Evolutionary conservation across 176 grass and related monocot genomes (phyloP).

Genomic region (Cenchrus purpureus): DNA sequence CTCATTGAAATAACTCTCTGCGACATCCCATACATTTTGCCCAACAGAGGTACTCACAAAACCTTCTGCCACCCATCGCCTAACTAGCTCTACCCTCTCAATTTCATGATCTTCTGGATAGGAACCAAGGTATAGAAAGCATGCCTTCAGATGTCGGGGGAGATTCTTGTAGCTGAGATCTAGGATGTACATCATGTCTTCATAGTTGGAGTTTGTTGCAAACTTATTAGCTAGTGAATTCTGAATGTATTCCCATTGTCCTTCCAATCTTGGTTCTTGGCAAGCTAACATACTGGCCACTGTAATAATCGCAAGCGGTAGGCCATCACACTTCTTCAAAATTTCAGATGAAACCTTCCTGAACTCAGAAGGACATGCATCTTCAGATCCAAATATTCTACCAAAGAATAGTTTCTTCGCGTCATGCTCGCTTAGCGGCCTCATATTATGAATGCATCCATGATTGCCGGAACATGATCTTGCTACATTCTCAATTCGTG

Average conservation of each 20-base stretch:
- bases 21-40: constrained; percentile 15
- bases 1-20: constrained; percentile 30
- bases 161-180: constrained; percentile 43
- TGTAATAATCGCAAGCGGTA: constrained; percentile 20
- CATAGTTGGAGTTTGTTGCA: neutral
- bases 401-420: constrained; percentile 9
- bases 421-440: neutral
- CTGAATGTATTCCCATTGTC: neutral
- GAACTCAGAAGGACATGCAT: neutral
- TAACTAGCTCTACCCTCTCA: neutral
- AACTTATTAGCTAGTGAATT: neutral
- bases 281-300: constrained; percentile 18
- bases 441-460: neutral
- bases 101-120: constrained; percentile 39
- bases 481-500: neutral
- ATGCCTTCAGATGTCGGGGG: constrained; percentile 37
- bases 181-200: constrained; percentile 34
- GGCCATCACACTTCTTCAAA: neutral
- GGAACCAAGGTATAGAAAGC: constrained; percentile 44
- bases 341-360: neutral
- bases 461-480: neutral
- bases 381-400: constrained; percentile 11
- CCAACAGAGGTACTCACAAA: neutral
- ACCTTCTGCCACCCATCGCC: constrained; percentile 54
- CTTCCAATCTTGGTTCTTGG: neutral